Conservation (phyloP, 2,329 filamentous ascomycete species). For the Plenodomus lindquistii region DNA sequence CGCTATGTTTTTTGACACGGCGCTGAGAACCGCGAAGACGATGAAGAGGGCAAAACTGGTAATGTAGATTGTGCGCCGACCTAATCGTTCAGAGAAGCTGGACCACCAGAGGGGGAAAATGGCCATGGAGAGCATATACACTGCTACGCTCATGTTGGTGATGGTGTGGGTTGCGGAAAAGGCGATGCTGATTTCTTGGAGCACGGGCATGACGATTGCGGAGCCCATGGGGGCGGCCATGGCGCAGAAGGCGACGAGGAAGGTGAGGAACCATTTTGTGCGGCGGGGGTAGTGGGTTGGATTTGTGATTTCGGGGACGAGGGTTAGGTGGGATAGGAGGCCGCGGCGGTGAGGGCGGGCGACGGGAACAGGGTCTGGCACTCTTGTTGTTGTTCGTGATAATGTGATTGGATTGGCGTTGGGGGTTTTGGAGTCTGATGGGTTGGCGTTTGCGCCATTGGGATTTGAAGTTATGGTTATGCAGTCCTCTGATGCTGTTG, state of each 20-base stretch:
- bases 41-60: conserved; percentile 40
- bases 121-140: conserved; percentile 49
- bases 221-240: conserved; percentile 82
- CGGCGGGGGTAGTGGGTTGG: conserved; percentile 72
- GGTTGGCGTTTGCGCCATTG: no score
- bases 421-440: conserved; percentile 1
- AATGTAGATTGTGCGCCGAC: conserved; percentile 43
- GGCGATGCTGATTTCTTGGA: conserved; percentile 39
- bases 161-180: conserved; percentile 39
- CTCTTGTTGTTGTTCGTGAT: conserved; percentile 37
- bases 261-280: conserved; percentile 84
- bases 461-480: conserved; percentile 2
- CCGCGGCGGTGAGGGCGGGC: conserved; percentile 66
- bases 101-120: conserved; percentile 50
- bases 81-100: conserved; percentile 43
- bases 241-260: conserved; percentile 75
- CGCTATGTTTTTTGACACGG: conserved; percentile 40
- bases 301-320: conserved; percentile 78
- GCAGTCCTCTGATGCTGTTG: conserved; percentile 24
- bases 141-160: conserved; percentile 46
- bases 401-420: conserved; percentile 21
- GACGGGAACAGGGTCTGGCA: conserved; percentile 51
- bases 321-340: conserved; percentile 68
- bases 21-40: conserved; percentile 38
- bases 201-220: conserved; percentile 71